Percentiles rank a stretch among this genome's conserved stretches.
Evolutionary conservation across 306 rosid genomes (phyloP).

Genomic region (Rosa multiflora): DNA sequence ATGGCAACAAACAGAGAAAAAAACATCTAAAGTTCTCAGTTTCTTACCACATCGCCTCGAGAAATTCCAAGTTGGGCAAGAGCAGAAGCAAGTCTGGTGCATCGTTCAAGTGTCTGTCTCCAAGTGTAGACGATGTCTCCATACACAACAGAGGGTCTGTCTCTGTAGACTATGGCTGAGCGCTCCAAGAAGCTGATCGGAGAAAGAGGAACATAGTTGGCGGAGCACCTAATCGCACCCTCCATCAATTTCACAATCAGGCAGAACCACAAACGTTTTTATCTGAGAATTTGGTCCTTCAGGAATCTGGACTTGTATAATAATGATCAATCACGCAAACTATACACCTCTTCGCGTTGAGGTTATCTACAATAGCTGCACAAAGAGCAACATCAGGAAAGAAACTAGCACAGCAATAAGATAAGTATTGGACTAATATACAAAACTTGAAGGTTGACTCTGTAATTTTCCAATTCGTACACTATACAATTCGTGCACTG

Average conservation of each 20-base stretch:
- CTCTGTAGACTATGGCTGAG: slow-evolving; percentile 60
- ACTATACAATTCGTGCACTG: too few relatives aligned
- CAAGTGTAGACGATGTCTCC: slow-evolving; percentile 55
- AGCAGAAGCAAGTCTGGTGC: slow-evolving; percentile 72
- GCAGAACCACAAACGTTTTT: background rate
- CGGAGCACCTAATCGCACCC: slow-evolving; percentile 52
- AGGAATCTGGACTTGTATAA: background rate
- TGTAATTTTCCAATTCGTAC: too few relatives aligned
- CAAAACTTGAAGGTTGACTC: background rate
- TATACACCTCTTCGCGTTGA: background rate
- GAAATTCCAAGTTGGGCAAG: slow-evolving; percentile 50
- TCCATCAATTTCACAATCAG: slow-evolving; percentile 41
- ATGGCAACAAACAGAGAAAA: background rate
- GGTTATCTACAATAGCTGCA: background rate
- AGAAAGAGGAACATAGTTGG: slow-evolving; percentile 65
- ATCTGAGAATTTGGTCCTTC: background rate
- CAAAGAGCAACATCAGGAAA: background rate
- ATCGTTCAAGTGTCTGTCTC: slow-evolving; percentile 64
- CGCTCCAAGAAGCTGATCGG: slow-evolving; percentile 88
- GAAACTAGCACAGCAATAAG: background rate
- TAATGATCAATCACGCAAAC: background rate
- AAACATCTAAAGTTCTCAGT: background rate
- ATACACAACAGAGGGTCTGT: slow-evolving; percentile 49
- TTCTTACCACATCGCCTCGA: slow-evolving; percentile 57
- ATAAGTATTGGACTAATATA: too few relatives aligned